Evolutionary conservation across 2,329 filamentous ascomycete species (phyloP).

Genomic region (Colletotrichum sp.): DNA sequence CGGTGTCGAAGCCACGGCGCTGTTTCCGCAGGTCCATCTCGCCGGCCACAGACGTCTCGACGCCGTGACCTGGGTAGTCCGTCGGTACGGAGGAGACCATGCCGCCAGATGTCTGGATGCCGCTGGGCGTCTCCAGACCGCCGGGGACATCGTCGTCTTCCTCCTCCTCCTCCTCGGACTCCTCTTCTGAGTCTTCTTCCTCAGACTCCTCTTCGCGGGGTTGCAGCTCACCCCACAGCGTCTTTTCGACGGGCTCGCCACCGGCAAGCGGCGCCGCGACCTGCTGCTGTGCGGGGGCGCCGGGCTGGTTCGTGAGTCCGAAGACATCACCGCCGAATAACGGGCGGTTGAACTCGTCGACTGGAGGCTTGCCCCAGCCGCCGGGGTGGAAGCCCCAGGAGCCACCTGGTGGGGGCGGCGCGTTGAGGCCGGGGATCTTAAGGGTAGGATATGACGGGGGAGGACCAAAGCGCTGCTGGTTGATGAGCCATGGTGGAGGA

Average conservation of each 20-base stretch:
- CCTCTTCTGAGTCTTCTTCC: slow-evolving; percentile 75
- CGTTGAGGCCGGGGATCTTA: slow-evolving; percentile 93
- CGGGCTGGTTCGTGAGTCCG: slow-evolving; percentile 65
- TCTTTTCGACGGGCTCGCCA: slow-evolving; percentile 84
- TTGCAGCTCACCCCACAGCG: slow-evolving; percentile 91
- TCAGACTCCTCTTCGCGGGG: slow-evolving; percentile 76
- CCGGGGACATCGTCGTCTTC: slow-evolving; percentile 65
- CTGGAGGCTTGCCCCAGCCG: slow-evolving; percentile 93
- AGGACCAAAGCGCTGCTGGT: slow-evolving; percentile 91
- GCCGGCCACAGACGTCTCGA: slow-evolving; percentile 76
- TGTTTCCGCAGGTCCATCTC: slow-evolving; percentile 93
- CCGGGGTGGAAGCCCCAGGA: slow-evolving; percentile 96
- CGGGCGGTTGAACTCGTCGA: slow-evolving; percentile 90
- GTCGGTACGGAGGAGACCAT: slow-evolving; percentile 81
- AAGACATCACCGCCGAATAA: slow-evolving; percentile 96
- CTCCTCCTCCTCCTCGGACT: slow-evolving; percentile 70
- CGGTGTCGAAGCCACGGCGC: slow-evolving; percentile 84
- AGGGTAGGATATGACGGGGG: slow-evolving; percentile 95
- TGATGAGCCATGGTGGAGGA: slow-evolving; percentile 96
- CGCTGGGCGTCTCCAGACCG: slow-evolving; percentile 75
- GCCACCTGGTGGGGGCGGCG: slow-evolving; percentile 85
- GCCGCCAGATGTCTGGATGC: slow-evolving; percentile 81
- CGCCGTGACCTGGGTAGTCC: slow-evolving; percentile 72
- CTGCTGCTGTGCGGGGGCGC: slow-evolving; percentile 37
- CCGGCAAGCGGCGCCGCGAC: slow-evolving; percentile 37